A percentile compares a stretch with the other conserved stretches of the same genome.
Conservation (phyloP, 108 stramenopile species). For the Skeletonema potamos region DNA sequence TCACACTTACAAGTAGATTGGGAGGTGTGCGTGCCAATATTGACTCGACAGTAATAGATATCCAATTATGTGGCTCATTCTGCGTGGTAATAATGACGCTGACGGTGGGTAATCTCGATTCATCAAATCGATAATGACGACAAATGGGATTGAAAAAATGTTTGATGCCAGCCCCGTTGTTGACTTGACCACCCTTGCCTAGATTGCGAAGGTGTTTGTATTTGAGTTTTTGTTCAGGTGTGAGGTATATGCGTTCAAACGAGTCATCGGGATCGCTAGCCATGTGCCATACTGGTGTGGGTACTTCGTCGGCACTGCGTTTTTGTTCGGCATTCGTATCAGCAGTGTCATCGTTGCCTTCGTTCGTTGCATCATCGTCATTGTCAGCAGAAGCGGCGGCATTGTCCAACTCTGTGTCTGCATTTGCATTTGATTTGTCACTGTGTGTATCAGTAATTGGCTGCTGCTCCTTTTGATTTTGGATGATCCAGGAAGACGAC, state of each 20-base stretch:
- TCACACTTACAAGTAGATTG: constrained; percentile 38
- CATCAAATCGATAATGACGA: constrained; percentile 48
- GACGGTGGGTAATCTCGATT: constrained; percentile 35
- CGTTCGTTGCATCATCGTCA: not conserved
- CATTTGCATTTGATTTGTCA: too few species aligned
- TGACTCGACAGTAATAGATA: constrained; percentile 38
- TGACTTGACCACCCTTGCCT: constrained; percentile 21
- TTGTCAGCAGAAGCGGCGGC: not conserved
- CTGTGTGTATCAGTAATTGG: not conserved
- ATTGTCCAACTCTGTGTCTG: too few species aligned
- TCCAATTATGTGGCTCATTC: constrained; percentile 42
- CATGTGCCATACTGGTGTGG: constrained; percentile 42
- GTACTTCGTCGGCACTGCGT: not conserved
- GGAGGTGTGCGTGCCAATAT: constrained; percentile 53
- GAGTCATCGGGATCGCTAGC: constrained; percentile 44
- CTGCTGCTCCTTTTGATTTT: not conserved
- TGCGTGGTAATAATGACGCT: constrained; percentile 48
- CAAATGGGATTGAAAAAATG: constrained; percentile 49
- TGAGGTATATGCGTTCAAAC: constrained; percentile 46
- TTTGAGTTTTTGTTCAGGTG: not conserved
- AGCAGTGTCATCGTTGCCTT: not conserved
- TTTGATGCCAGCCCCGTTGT: constrained; percentile 32
- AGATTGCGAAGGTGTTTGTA: constrained; percentile 34
- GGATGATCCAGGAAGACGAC: too few species aligned
- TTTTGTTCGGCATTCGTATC: not conserved